Base-by-base conservation (phyloP, 2,329 filamentous ascomycete species). In the Aspergillus costaricaensis region DNA sequence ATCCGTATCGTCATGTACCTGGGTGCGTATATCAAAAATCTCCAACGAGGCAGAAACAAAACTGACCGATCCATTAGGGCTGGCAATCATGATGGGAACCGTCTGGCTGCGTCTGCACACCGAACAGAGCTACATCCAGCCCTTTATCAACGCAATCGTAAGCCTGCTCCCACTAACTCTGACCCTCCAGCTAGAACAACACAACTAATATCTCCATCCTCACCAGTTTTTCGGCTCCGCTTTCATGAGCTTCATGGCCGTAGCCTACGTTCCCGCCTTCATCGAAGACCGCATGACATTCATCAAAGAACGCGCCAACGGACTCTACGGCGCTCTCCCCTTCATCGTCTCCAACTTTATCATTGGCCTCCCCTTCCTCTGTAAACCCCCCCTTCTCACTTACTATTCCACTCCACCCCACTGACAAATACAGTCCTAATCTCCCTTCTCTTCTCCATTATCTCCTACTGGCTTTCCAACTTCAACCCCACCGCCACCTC, bases 31-130 rank as follows among this genome's bases (percentile, higher is more conserved):
- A 14, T 23, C 15, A 15, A 3, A 6, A n/a, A 60, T 9, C 23
- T 30, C 30, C n/a, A 38, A 27, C 25, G 7, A 27, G 25, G 3
- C 62, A 12, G n/a, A 38, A 2, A 64, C 17, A 15, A 38, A 19
- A 44, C 54, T 57, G n/a, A 50, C 57, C n/a, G 6, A 15, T 17
- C 7, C 32, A 36, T 15, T n/a, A 75, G 85, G 86, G 0, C 81
- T 96, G 15, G 91, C 91, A 1, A 85, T 95, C 67, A 88, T 95
- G 85, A 92, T 94, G 88, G 91, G 92, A 5, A 96, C 92, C 0
- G 90, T 96, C 12, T 96, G 91, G 88, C 79, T 96, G 14, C 86
- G 91, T 5, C 81, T 96, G 2, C 78, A 83, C 4, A 82, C 88
- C 0, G 79, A 82, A 0, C 91, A 96, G 72, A 79, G 83, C 58